Base-by-base conservation (phyloP, 1,284 basidiomycete genomes). In the Boletus semigastroideus region DNA sequence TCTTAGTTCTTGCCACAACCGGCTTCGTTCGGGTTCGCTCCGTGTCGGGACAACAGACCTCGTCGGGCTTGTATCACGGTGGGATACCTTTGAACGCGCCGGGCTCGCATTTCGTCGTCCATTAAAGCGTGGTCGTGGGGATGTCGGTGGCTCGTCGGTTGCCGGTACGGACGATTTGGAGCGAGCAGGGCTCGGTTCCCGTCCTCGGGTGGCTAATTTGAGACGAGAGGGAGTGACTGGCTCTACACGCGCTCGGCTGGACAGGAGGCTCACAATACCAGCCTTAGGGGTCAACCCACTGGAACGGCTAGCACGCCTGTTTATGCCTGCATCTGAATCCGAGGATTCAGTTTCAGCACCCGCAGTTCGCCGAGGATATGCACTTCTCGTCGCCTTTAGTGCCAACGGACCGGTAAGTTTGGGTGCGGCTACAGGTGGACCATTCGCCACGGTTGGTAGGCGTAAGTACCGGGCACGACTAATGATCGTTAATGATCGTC, bases 401-500 rank as follows among this genome's bases (percentile, higher is more conserved):
- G 42, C 55, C 53, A 67, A 43, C 28, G 55, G 10, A 44, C 62
- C 45, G 33, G 60, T 48, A 47, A 53, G 51, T 48, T 59, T 65
- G 39, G 61, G 58, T 47, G 61, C 55, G 45, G 58, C 30, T 17
- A 59, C 48, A n/a, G 52, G 48, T 46, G 59, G 67, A 12, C 56
- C 57, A 20, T 72, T 70, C 51, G 68, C 63, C 39, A 72, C 67
- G 22, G 79, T 75, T 4, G 88, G 85, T 25, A 91, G 74, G 51
- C 85, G 83, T 52, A 91, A 77, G 69, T 88, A 87, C 58, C 87
- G 74, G 38, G 82, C 82, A 41, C 82, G 82, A 50, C 81, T 83
- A 44, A 48, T 30, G 41, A 53, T 20, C 47, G 47, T 59, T 57
- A 59, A 52, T 61, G 55, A 59, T 52, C 51, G 52, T 61, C 62